Evolutionary conservation across 2,329 filamentous ascomycete species (phyloP), one percentile per base, ranked within the genome.

Genomic region (Ascochyta fabae): DNA sequence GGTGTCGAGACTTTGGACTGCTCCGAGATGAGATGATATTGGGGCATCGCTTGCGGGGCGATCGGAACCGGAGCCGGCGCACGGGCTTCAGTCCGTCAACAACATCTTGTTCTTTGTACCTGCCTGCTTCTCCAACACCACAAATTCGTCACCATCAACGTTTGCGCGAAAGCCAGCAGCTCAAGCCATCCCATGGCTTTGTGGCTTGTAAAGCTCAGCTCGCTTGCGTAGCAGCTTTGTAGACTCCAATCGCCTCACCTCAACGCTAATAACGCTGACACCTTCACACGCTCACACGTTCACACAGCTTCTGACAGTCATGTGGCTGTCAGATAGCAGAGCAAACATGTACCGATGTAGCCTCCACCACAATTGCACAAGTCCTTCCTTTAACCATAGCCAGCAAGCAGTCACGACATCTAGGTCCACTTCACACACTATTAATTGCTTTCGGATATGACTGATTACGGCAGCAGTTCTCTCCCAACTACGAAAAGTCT

Each of bases 1-100:
- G 53, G 22, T 41, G 16, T 48, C 44, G 19, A 22, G 29, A 39
- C 19, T 52, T 34, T 12, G 16, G 12, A 23, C 42, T 36, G 39
- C 38, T 33, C 10, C n/a, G 19, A 48, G 33, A 33, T 36, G 48
- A 44, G 39, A 45, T 48, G 54, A 43, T 36, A 16, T 41, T 24
- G 8, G 36, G 29, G 16, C 23, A 31, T 45, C 41, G 40, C 46
- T 46, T 50, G 46, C 42, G 48, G 53, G 48, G 53, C 43, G 19
- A 45, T 41, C 34, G 41, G 34, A 45, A 39, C 46, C 46, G 45
- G 19, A 35, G 27, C 43, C 31, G 42, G n/a, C 12, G 52, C 47
- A 40, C 41, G 52, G 41, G 27, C 52, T 12, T 5, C 13, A 19
- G 19, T 13, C 31, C 2, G 22, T 26, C 27, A 44, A 43, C 33